Evolutionary conservation across 2,329 filamentous ascomycete species (phyloP).

Genomic region (Mycosphaerella arachidis): DNA sequence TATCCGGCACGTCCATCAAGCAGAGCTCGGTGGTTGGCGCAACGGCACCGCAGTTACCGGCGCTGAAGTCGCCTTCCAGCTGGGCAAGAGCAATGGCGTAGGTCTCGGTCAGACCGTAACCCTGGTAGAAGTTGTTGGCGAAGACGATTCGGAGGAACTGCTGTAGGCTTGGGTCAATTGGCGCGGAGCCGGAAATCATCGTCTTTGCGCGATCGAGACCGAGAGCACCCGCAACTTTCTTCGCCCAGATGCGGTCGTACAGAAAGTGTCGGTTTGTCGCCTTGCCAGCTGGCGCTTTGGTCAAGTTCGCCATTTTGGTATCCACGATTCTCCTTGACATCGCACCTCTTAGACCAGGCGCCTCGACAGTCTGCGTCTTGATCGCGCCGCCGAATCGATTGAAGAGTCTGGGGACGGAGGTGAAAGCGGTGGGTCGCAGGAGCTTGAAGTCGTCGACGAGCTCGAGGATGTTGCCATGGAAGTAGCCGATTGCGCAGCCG

Average conservation of each 20-base stretch:
- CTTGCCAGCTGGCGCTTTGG: constrained; percentile 57
- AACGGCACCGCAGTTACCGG: constrained; percentile 77
- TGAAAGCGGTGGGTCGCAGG: constrained; percentile 74
- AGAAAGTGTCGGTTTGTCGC: constrained; percentile 75
- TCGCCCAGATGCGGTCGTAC: constrained; percentile 85
- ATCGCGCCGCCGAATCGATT: constrained; percentile 86
- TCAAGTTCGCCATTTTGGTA: constrained; percentile 75
- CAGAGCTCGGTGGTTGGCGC: constrained; percentile 68
- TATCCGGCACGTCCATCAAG: constrained; percentile 81
- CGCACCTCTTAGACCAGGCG: constrained; percentile 72
- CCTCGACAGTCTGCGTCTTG: constrained; percentile 71
- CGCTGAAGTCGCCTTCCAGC: constrained; percentile 62
- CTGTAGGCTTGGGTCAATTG: constrained; percentile 82
- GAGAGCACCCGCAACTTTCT: constrained; percentile 77
- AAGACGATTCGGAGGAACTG: constrained; percentile 83
- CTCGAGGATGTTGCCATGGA: constrained; percentile 83
- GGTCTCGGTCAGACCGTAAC: constrained; percentile 90
- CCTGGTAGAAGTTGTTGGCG: constrained; percentile 73
- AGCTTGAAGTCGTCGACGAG: constrained; percentile 89
- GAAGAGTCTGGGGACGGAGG: constrained; percentile 85
- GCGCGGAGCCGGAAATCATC: constrained; percentile 86
- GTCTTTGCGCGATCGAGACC: constrained; percentile 68
- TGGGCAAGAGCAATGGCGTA: constrained; percentile 76
- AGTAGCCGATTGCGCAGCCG: constrained; percentile 79
- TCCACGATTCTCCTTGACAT: constrained; percentile 75